Conservation (phyloP, 2,329 filamentous ascomycete species). For the Penicillium corylophilum region DNA sequence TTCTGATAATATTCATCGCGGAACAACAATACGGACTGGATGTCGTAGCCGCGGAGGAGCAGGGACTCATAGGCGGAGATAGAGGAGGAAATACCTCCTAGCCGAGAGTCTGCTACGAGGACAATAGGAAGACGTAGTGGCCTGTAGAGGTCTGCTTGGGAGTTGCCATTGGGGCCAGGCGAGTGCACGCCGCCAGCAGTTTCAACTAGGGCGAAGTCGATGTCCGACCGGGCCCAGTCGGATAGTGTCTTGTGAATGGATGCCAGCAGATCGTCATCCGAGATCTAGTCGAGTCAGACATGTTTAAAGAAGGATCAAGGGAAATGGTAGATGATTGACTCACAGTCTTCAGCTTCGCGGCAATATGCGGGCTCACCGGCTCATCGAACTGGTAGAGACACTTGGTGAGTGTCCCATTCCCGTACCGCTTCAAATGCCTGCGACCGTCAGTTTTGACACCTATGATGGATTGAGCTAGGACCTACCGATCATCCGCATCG, state of each 20-base stretch:
- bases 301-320: neutral
- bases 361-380: conserved; percentile 75
- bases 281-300: conserved; percentile 39
- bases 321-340: too few relatives aligned
- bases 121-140: conserved; percentile 71
- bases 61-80: conserved; percentile 80
- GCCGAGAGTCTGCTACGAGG: conserved; percentile 70
- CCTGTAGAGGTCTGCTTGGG: conserved; percentile 75
- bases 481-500: conserved; percentile 69
- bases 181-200: conserved; percentile 82
- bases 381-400: conserved; percentile 71
- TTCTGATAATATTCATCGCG: conserved; percentile 66
- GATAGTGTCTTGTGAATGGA: conserved; percentile 49
- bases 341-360: conserved; percentile 53
- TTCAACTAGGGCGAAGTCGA: conserved; percentile 69
- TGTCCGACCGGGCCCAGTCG: conserved; percentile 32
- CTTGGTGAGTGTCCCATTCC: conserved; percentile 56
- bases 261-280: conserved; percentile 52
- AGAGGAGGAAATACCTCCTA: conserved; percentile 78
- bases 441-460: neutral
- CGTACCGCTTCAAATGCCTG: conserved; percentile 64
- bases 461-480: too few relatives aligned
- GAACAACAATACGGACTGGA: conserved; percentile 70
- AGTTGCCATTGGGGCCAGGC: conserved; percentile 70
- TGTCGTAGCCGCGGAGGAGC: conserved; percentile 72